These are phyloP conservation scores for Pestalotiopsis fici DNA, from an alignment of 2,329 filamentous ascomycete genomes.

Conservation along the genomic window DNA sequence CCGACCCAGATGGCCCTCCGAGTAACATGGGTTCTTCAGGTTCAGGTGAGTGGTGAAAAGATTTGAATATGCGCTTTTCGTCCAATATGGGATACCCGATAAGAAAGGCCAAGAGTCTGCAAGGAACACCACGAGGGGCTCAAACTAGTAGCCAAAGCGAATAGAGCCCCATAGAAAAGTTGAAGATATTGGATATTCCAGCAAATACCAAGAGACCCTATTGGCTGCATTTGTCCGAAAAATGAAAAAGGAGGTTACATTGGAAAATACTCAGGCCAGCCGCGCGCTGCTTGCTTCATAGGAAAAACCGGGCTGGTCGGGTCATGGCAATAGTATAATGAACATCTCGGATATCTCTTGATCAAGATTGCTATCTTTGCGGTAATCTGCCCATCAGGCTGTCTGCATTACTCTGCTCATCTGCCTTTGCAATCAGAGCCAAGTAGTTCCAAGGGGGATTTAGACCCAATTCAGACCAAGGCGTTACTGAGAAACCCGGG, in stretches of 20 bases:
- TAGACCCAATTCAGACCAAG: background rate
- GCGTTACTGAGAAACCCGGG: background rate
- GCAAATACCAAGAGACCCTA: background rate
- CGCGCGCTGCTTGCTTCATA: background rate
- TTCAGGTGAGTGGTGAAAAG: background rate
- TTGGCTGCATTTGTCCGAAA: background rate
- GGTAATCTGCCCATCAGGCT: background rate
- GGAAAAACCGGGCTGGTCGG: background rate
- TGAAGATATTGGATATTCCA: background rate
- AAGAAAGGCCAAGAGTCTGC: background rate
- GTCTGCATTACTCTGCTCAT: background rate
- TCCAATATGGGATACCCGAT: background rate
- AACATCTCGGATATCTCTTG: background rate
- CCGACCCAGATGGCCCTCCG: background rate
- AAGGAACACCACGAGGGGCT: background rate
- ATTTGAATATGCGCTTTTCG: background rate
- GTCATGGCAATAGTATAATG: background rate
- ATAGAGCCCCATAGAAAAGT: background rate
- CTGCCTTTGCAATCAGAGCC: too few relatives aligned
- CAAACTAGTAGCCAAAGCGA: background rate
- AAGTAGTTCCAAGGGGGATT: background rate
- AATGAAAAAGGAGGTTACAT: background rate
- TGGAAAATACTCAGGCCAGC: background rate
- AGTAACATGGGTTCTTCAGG: background rate
- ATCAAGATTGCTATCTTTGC: background rate